A percentile compares a stretch with the other conserved stretches of the same genome.
Conservation (phyloP, 108 stramenopile genomes). For the Cyclostephanos invisitatus region DNA sequence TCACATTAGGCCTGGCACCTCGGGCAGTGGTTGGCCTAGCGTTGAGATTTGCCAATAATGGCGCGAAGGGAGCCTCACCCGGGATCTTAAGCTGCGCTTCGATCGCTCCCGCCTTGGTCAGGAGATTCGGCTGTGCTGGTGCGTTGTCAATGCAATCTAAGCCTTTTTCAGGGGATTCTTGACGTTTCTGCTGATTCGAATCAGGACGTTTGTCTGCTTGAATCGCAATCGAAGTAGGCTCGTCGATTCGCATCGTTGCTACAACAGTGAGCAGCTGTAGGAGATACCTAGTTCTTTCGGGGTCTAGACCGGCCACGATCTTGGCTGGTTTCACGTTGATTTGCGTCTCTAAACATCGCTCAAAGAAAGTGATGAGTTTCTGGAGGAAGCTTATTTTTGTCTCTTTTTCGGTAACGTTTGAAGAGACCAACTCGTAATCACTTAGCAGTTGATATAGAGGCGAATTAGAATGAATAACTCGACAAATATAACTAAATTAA, state of each 20-base stretch:
- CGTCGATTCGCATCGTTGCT: slow-evolving; percentile 24
- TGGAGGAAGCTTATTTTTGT: slow-evolving; percentile 66
- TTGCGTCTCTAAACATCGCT: slow-evolving; percentile 29
- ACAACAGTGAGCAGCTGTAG: slow-evolving; percentile 72
- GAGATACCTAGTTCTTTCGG: slow-evolving; percentile 69
- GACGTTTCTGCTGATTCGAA: too few relatives aligned
- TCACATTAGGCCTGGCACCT: slow-evolving; percentile 1
- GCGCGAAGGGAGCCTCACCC: neutral
- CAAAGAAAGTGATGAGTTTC: slow-evolving; percentile 58
- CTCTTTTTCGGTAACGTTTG: slow-evolving; percentile 62
- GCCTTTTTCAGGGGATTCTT: too few relatives aligned
- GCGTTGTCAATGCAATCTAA: neutral
- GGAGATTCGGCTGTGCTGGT: neutral
- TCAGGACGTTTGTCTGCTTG: neutral
- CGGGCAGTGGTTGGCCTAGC: slow-evolving; percentile 11
- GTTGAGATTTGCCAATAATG: neutral
- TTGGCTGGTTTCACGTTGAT: slow-evolving; percentile 63
- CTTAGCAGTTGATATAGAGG: neutral
- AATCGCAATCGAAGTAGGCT: too few relatives aligned
- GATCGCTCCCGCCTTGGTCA: neutral
- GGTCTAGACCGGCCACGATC: slow-evolving; percentile 78
- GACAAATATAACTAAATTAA: neutral
- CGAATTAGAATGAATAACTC: slow-evolving; percentile 19
- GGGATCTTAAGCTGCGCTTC: neutral
- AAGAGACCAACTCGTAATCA: slow-evolving; percentile 44